These are phyloP conservation scores for Neurospora sp. DNA, from an alignment of 495 filamentous ascomycete genomes.

Conservation along the genomic window DNA sequence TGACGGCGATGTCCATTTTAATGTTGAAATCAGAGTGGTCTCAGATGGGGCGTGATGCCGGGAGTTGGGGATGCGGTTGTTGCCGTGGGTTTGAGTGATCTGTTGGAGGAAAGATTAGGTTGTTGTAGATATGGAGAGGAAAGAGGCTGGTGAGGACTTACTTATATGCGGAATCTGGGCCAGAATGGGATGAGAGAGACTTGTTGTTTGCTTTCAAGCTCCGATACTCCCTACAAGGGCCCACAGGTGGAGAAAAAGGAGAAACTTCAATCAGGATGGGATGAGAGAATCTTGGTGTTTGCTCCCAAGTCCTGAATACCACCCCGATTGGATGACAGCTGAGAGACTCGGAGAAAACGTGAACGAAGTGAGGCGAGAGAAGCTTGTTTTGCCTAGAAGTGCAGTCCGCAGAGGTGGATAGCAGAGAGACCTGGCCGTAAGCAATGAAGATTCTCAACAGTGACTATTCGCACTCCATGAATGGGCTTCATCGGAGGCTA, in stretches of 20 bases:
- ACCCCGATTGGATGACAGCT: not conserved
- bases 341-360: not conserved
- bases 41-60: not conserved
- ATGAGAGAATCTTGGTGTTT: not conserved
- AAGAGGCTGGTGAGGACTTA: not conserved
- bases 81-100: not conserved
- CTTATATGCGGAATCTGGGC: not conserved
- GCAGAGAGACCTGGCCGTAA: not conserved
- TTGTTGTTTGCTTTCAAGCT: not conserved
- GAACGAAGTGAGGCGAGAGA: not conserved
- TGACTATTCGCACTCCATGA: not conserved
- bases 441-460: not conserved
- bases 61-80: not conserved
- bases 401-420: not conserved
- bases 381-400: not conserved
- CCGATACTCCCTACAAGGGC: not conserved
- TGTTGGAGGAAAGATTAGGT: not conserved
- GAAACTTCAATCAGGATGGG: not conserved
- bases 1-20: not conserved
- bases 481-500: not conserved
- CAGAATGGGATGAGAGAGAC: not conserved
- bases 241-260: not conserved
- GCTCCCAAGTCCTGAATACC: not conserved
- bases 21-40: not conserved
- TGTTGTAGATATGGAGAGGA: not conserved